Conservation (phyloP, 768 basidiomycete genomes). For the Rhizopogon vulgaris region DNA sequence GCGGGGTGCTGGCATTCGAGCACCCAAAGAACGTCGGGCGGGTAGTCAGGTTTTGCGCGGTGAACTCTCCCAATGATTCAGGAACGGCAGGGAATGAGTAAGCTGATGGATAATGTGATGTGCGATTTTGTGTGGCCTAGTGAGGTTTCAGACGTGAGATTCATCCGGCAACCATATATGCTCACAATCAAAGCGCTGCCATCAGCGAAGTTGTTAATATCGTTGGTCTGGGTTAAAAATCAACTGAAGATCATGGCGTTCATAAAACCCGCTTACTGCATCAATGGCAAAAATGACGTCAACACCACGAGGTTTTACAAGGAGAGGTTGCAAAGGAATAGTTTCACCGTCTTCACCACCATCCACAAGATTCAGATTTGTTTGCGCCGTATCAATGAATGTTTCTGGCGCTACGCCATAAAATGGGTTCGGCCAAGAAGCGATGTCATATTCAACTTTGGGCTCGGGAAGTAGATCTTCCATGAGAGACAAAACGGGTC, state of each 20-base stretch:
- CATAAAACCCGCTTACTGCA: constrained; percentile 21
- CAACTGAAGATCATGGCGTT: not conserved
- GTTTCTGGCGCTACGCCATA: constrained; percentile 26
- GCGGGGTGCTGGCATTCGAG: constrained; percentile 30
- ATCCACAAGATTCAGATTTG: constrained; percentile 29
- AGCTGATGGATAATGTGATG: constrained; percentile 25
- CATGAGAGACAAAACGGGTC: constrained; percentile 13
- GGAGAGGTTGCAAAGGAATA: constrained; percentile 44
- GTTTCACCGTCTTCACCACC: constrained; percentile 39
- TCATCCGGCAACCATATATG: not conserved
- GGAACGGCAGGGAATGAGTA: constrained; percentile 30
- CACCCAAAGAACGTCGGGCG: constrained; percentile 46
- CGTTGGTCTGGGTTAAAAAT: constrained; percentile 7
- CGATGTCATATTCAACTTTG: constrained; percentile 22
- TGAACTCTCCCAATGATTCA: constrained; percentile 20
- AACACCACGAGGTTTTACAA: constrained; percentile 37
- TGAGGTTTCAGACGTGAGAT: not conserved
- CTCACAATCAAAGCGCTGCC: constrained; percentile 23
- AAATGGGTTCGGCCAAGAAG: constrained; percentile 34
- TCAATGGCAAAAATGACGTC: constrained; percentile 51
- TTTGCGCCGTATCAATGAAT: constrained; percentile 28
- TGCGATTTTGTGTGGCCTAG: constrained; percentile 33
- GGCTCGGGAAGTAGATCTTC: constrained; percentile 18
- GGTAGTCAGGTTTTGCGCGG: constrained; percentile 28
- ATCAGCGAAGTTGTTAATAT: constrained; percentile 14